Percentiles rank a stretch among this genome's conserved stretches.
These are phyloP conservation scores for Xerophyta viscosa DNA, from an alignment of 106 monocot genomes.

Conservation along the genomic window DNA sequence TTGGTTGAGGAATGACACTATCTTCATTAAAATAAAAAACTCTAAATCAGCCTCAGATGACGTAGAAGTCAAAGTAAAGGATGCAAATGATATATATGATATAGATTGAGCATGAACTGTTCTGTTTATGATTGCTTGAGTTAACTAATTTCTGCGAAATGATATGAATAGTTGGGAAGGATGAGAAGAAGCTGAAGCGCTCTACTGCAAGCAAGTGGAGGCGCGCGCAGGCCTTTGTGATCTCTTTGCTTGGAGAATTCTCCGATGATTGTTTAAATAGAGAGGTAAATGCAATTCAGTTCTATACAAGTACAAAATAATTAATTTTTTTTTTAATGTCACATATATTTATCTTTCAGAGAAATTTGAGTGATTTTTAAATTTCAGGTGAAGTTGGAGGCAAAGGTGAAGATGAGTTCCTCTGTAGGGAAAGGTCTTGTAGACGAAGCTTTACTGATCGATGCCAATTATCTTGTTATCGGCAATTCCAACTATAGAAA, in stretches of 20 bases:
- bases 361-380: too few species aligned
- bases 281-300: conserved; percentile 45
- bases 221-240: conserved; percentile 39
- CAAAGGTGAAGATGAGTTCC: conserved; percentile 27
- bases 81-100: too few species aligned
- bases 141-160: too few species aligned
- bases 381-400: conserved; percentile 39
- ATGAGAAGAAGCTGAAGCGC: conserved; percentile 8
- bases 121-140: too few species aligned
- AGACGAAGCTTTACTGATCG: conserved; percentile 30
- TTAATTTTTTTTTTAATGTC: too few species aligned
- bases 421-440: conserved; percentile 42
- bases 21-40: too few species aligned
- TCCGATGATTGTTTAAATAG: conserved; percentile 24
- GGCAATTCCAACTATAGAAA: conserved; percentile 29
- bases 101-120: too few species aligned
- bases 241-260: conserved; percentile 53
- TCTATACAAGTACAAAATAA: too few species aligned
- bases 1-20: too few species aligned
- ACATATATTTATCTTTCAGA: too few species aligned
- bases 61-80: not conserved
- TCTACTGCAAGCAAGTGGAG: conserved; percentile 22
- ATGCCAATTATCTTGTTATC: conserved; percentile 38
- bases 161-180: conserved; percentile 14
- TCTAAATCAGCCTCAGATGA: too few species aligned